Evolutionary conservation across 1,284 basidiomycete genomes (phyloP).

Genomic region (Marasmius oreades): DNA sequence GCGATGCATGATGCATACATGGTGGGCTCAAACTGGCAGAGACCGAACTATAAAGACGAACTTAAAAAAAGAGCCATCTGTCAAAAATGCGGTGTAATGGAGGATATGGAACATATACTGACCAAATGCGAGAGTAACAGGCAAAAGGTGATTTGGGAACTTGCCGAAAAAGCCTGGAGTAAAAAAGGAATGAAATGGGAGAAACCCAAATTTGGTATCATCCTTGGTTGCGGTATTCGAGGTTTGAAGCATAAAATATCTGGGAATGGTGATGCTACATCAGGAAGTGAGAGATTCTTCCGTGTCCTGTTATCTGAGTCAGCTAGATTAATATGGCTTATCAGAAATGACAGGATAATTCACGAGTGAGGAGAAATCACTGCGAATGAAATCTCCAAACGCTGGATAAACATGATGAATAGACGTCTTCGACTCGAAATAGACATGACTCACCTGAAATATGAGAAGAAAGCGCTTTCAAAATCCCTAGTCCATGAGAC

Average conservation of each 20-base stretch:
- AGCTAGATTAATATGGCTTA: neutral
- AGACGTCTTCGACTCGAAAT: neutral
- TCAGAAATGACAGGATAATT: neutral
- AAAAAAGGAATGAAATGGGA: too few species aligned
- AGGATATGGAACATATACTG: conserved; percentile 26
- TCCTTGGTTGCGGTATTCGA: conserved; percentile 8
- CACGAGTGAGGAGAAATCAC: neutral
- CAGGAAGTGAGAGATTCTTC: neutral
- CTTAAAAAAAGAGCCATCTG: conserved; percentile 1
- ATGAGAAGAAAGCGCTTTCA: neutral
- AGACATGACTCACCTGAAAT: conserved; percentile 2
- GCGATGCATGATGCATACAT: conserved; percentile 23
- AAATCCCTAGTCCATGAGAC: neutral
- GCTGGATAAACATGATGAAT: conserved; percentile 1
- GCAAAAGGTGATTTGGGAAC: conserved; percentile 20
- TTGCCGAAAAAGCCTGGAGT: conserved; percentile 18
- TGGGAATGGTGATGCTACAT: too few species aligned
- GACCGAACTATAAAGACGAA: neutral
- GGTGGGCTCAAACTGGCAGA: conserved; percentile 18
- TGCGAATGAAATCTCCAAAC: neutral
- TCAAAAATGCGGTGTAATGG: neutral
- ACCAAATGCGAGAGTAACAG: conserved; percentile 20
- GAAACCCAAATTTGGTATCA: conserved; percentile 11
- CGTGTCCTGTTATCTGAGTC: neutral
- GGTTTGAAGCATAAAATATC: neutral